Evolutionary conservation across 306 rosid genomes (phyloP), one percentile per base, ranked within the genome.

Genomic region (Boehmeria nivea): DNA sequence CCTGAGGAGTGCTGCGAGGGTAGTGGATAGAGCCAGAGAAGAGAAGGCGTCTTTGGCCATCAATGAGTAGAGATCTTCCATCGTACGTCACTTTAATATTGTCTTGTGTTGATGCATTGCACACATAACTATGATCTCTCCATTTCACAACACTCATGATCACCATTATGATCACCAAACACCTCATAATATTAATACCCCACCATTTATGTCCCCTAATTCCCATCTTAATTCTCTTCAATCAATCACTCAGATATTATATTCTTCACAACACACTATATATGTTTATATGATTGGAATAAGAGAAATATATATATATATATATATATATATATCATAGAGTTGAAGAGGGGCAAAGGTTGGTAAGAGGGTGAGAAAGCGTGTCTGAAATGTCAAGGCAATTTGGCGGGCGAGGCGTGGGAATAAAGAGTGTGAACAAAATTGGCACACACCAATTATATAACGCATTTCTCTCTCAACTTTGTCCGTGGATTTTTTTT

Each of bases 1-100:
- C 97, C 78, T 81, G 69, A 12, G 97, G 94, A 49, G 95, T 83
- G 67, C 94, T 86, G 37, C 97, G 93, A 57, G 94, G 89, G 68
- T 89, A 89, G 39, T 89, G 97, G 66, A 89, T 83, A 0, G 89
- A 89, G 63, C 94, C 95, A 0, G 97, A 86, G 66, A 89, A 83
- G 11, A 89, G 83, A 37, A 89, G 39, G 17, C 65, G 70, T 47
- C 94, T 71, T 3, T 76, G 63, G 23, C 89, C 97, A 37, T 67
- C 54, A 23, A 89, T 70, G 59, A 86, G 73, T n/a, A 89, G 88
- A 59, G 97, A 86, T 51, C 97, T 81, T 61, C 94, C 84, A 34
- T 89, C 89, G 24, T 83, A 86, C 12, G 75, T 79, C 0, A 83
- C 89, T 11, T 65, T 61, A n/a, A n/a, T n/a, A n/a, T n/a, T n/a